Conservation (phyloP, 139 green algal genomes). For the Auxenochlorella protothecoides region DNA sequence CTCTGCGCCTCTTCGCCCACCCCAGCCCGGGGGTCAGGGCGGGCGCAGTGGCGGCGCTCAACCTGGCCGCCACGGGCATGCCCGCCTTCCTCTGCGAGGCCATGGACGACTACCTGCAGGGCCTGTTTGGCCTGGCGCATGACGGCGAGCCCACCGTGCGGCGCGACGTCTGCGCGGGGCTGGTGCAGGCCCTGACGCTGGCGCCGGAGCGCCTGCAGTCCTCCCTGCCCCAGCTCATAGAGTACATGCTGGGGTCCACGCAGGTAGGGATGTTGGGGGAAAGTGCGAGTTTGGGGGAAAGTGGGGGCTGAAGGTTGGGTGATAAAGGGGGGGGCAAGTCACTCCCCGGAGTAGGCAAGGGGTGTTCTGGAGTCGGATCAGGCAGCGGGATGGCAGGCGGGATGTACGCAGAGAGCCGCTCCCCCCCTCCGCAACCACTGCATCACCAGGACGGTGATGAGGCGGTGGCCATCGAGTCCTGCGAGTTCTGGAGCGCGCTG, state of each 20-base stretch:
- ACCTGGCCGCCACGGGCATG: constrained; percentile 60
- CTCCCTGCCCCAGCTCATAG: constrained; percentile 71
- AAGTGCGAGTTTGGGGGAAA: not conserved
- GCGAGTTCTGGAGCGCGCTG: constrained; percentile 89
- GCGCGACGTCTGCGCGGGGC: constrained; percentile 68
- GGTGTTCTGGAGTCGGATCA: not conserved
- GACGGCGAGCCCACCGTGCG: constrained; percentile 61
- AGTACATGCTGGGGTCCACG: constrained; percentile 89
- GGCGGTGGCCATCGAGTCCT: constrained; percentile 83
- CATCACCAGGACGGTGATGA: constrained; percentile 59
- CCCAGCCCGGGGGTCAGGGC: constrained; percentile 28
- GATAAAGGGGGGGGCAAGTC: not conserved
- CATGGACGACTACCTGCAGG: constrained; percentile 56
- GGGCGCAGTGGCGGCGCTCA: constrained; percentile 47
- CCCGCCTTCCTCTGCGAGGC: constrained; percentile 36
- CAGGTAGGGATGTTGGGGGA: constrained; percentile 29
- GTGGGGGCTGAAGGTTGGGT: not conserved
- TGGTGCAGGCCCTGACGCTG: constrained; percentile 66
- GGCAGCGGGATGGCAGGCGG: not conserved
- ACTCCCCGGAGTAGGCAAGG: no score
- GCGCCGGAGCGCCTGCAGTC: constrained; percentile 63
- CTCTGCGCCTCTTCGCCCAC: constrained; percentile 49
- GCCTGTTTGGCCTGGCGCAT: constrained; percentile 78
- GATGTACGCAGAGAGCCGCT: not conserved
- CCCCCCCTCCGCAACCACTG: not conserved